A percentile compares a stretch with the other conserved stretches of the same genome.
These are phyloP conservation scores for Brassica rapa DNA, from an alignment of 345 rosid species.

Conservation along the genomic window DNA sequence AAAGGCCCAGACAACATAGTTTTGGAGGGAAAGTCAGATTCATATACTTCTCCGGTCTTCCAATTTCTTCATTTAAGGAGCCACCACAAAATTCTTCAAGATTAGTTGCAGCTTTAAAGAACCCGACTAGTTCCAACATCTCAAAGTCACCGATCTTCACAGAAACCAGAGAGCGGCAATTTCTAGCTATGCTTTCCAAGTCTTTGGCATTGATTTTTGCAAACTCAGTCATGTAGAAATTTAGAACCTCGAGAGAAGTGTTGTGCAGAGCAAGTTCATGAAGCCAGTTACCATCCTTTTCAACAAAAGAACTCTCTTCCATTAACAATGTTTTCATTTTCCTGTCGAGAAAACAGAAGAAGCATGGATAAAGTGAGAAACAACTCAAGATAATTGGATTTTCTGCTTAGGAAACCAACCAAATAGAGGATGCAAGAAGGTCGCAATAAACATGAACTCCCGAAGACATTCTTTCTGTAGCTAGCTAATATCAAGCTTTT, in stretches of 20 bases:
- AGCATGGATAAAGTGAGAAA: neutral
- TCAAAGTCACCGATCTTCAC: slow-evolving; percentile 81
- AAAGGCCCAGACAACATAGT: slow-evolving; percentile 71
- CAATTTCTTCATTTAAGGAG: slow-evolving; percentile 55
- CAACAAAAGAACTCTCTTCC: slow-evolving; percentile 76
- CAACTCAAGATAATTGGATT: neutral
- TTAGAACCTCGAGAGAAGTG: slow-evolving; percentile 71
- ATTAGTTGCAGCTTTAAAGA: slow-evolving; percentile 63
- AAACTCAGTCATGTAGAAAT: slow-evolving; percentile 85
- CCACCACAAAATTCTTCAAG: slow-evolving; percentile 97
- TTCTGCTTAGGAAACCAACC: neutral
- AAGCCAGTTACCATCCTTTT: slow-evolving; percentile 86
- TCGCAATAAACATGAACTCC: neutral
- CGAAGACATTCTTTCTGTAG: neutral
- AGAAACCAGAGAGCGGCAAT: slow-evolving; percentile 66
- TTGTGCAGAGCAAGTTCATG: slow-evolving; percentile 81
- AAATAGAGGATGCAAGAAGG: neutral
- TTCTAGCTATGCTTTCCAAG: slow-evolving; percentile 77
- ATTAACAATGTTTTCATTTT: slow-evolving; percentile 67
- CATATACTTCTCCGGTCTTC: slow-evolving; percentile 53
- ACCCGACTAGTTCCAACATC: slow-evolving; percentile 66
- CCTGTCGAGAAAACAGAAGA: slow-evolving; percentile 48
- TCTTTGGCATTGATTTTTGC: slow-evolving; percentile 54
- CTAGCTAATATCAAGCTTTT: neutral
- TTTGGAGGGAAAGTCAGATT: slow-evolving; percentile 60